Evolutionary conservation across 2,329 filamentous ascomycete genomes (phyloP), one percentile per base, ranked within the genome.

Genomic region (Talaromyces marneffei): DNA sequence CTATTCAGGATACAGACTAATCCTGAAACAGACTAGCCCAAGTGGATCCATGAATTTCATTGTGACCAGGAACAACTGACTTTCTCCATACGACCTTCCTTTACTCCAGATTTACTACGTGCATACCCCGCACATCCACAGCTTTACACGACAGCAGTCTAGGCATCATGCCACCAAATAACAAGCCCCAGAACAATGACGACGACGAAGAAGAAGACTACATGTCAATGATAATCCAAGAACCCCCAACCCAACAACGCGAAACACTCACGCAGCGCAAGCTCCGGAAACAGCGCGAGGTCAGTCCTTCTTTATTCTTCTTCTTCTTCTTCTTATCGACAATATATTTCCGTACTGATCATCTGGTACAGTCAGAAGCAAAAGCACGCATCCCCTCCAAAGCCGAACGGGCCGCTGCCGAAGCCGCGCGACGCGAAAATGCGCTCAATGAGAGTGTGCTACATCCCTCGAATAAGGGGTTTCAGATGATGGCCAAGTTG

Each of bases 401-500:
- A 77, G 86, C 87, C 25, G 89, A 97, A 75, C 84, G 88, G 42
- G 89, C 86, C n/a, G 86, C 85, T 55, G 87, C 91, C 66, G 91
- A 89, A 68, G 84, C 83, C 8, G 83, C 82, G 44, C 85, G 85
- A 16, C 87, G 91, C 57, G 90, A 97, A 72, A 85, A 83, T 39
- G 91, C 90, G 0, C 83, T 97, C 27, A 83, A 87, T 4, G 89
- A 79, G n/a, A 90, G 88, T 4, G 80, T 94, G 54, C 79, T 96
- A 6, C 83, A 87, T 20, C 82, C 85, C 55, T 83, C 83, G 68
- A 95, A 87, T 78, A 97, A 97, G 72, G 94, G 93, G 1, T 85
- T 95, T 64, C 86, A 90, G 66, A 97, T 99, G 91, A 96, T 99
- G 92, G 88, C 91, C 23, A 93, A 91, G 75, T 90, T 99, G 82